Evolutionary conservation across 768 basidiomycete species (phyloP).

Genomic region (Jaapia argillacea): DNA sequence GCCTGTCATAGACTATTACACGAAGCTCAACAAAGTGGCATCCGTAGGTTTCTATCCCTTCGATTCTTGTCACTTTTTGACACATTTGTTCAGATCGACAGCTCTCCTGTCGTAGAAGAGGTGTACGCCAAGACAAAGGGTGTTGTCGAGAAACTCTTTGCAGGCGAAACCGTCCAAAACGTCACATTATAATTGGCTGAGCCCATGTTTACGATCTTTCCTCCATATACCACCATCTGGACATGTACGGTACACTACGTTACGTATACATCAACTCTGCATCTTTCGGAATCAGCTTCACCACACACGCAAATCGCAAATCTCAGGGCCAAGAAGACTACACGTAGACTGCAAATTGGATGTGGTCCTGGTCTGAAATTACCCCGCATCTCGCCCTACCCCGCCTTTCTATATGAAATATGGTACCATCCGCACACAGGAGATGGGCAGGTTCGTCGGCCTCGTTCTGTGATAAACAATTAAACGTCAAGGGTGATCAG

Average conservation of each 20-base stretch:
- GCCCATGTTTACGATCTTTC: not conserved
- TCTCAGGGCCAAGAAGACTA: no score
- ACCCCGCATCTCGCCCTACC: slow-evolving; percentile 47
- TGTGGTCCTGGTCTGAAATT: slow-evolving; percentile 22
- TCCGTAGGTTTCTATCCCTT: slow-evolving; percentile 41
- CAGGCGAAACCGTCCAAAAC: slow-evolving; percentile 15
- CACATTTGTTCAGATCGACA: slow-evolving; percentile 46
- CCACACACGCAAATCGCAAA: no score
- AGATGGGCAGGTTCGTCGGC: slow-evolving; percentile 54
- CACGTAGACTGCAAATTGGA: slow-evolving; percentile 38
- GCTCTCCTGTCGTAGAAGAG: slow-evolving; percentile 55
- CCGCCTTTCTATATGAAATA: slow-evolving; percentile 48
- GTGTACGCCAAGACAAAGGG: slow-evolving; percentile 54
- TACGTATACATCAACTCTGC: no score
- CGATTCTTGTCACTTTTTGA: not conserved
- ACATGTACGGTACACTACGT: no score
- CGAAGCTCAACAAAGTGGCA: slow-evolving; percentile 55
- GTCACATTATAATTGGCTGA: slow-evolving; percentile 11
- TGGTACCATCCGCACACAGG: slow-evolving; percentile 73
- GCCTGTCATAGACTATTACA: slow-evolving; percentile 89
- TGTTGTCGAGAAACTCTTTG: slow-evolving; percentile 42
- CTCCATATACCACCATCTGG: not conserved
- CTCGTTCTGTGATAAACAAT: slow-evolving; percentile 34
- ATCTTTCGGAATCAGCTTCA: no score
- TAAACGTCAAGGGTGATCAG: slow-evolving; percentile 2